Percentiles rank a stretch among this genome's conserved stretches.
These are phyloP conservation scores for Pythium rhizo-oryzae DNA, from an alignment of 352 stramenopile species.

Conservation along the genomic window DNA sequence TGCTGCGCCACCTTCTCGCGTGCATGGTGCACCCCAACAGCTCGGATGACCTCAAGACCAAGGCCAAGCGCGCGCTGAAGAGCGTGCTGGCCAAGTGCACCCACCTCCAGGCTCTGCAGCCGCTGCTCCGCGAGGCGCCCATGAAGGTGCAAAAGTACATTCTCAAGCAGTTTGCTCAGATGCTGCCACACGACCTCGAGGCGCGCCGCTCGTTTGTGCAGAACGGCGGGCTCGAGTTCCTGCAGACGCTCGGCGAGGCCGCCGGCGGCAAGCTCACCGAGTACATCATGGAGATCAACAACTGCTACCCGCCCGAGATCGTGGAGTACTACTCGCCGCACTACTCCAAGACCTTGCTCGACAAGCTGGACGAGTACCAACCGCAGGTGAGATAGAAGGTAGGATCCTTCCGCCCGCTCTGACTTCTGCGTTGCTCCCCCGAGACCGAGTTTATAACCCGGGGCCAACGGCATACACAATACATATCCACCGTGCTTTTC, in stretches of 20 bases:
- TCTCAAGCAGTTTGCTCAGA: conserved; percentile 94
- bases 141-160: conserved; percentile 98
- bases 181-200: conserved; percentile 94
- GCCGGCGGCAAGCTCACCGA: conserved; percentile 94
- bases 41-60: conserved; percentile 94
- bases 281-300: conserved; percentile 96
- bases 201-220: conserved; percentile 92
- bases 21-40: conserved; percentile 93
- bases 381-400: conserved; percentile 75
- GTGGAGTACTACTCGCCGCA: conserved; percentile 97
- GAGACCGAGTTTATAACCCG: neutral
- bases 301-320: conserved; percentile 95
- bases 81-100: conserved; percentile 95
- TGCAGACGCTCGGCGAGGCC: conserved; percentile 92
- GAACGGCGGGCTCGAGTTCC: conserved; percentile 92
- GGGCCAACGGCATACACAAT: neutral
- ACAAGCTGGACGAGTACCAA: conserved; percentile 96
- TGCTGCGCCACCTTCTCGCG: conserved; percentile 92
- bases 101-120: conserved; percentile 92
- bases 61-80: conserved; percentile 94
- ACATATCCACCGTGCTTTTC: neutral
- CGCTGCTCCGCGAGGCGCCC: conserved; percentile 90
- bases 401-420: neutral
- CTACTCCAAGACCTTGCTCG: conserved; percentile 95
- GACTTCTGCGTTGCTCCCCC: neutral